These are phyloP conservation scores for Xylaria telfairii DNA, from an alignment of 495 filamentous ascomycete genomes.

Conservation along the genomic window DNA sequence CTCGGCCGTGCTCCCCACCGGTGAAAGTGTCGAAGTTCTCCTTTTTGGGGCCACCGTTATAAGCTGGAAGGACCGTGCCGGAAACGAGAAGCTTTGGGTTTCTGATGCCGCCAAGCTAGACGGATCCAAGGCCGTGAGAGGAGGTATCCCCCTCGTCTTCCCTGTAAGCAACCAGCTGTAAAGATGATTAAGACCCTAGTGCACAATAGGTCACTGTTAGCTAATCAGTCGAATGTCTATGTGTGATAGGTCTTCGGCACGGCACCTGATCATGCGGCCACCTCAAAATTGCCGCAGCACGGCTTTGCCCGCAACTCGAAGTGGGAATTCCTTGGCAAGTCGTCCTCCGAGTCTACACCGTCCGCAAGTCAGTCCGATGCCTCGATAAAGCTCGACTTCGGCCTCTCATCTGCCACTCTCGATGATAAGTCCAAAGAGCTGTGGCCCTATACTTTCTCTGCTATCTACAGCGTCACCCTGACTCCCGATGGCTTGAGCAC, in stretches of 20 bases:
- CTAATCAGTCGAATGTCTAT: conserved; percentile 2
- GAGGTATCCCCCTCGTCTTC: conserved; percentile 93
- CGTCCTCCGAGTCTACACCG: conserved; percentile 58
- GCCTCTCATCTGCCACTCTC: conserved; percentile 75
- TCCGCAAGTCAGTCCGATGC: conserved; percentile 57
- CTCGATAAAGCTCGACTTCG: conserved; percentile 91
- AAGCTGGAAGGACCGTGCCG: conserved; percentile 83
- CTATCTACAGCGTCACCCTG: conserved; percentile 92
- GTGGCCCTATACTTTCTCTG: conserved; percentile 85
- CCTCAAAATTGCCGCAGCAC: conserved; percentile 83
- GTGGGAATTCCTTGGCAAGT: conserved; percentile 81
- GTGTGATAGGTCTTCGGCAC: conserved; percentile 82
- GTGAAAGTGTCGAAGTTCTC: conserved; percentile 83
- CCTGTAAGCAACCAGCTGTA: conserved; percentile 65
- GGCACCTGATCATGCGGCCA: conserved; percentile 72
- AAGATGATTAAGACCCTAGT: not conserved
- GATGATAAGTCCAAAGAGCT: conserved; percentile 64
- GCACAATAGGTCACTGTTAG: not conserved
- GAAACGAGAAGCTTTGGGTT: conserved; percentile 87
- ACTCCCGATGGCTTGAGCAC: conserved; percentile 76
- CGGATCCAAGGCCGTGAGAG: conserved; percentile 66
- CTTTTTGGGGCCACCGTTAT: conserved; percentile 92
- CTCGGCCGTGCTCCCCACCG: conserved; percentile 76
- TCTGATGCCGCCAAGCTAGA: conserved; percentile 74
- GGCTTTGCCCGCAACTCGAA: conserved; percentile 88